Percentiles rank a stretch among this genome's conserved stretches.
These are phyloP conservation scores for Fibroporia radiculosa DNA, from an alignment of 768 basidiomycete species.

Conservation along the genomic window DNA sequence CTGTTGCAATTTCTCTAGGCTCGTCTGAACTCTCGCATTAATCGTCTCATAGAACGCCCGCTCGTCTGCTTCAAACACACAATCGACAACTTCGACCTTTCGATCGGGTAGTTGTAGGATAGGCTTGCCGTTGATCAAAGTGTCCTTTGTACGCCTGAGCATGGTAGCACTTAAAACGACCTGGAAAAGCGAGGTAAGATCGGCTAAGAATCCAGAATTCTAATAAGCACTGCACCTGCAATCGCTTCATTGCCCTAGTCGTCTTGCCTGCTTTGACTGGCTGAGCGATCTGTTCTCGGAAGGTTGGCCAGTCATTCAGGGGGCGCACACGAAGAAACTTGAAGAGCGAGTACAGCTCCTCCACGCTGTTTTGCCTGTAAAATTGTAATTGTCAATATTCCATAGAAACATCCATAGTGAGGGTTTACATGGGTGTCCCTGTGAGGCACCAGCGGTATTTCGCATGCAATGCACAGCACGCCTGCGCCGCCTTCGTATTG, in stretches of 20 bases:
- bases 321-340: slow-evolving; percentile 84
- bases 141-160: slow-evolving; percentile 80
- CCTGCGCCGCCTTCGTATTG: slow-evolving; percentile 30
- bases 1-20: slow-evolving; percentile 59
- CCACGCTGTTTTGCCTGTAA: slow-evolving; percentile 77
- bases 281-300: slow-evolving; percentile 70
- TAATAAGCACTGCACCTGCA: slow-evolving; percentile 46
- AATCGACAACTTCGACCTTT: slow-evolving; percentile 61
- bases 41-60: slow-evolving; percentile 67
- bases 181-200: slow-evolving; percentile 24
- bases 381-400: not conserved
- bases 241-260: slow-evolving; percentile 68
- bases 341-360: slow-evolving; percentile 84
- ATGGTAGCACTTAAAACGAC: slow-evolving; percentile 80
- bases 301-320: slow-evolving; percentile 69
- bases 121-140: slow-evolving; percentile 67
- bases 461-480: slow-evolving; percentile 32
- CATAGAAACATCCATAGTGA: not conserved
- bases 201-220: not conserved
- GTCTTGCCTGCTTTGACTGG: slow-evolving; percentile 69
- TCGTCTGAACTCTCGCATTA: slow-evolving; percentile 25
- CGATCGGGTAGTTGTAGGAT: slow-evolving; percentile 77
- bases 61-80: slow-evolving; percentile 73
- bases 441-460: slow-evolving; percentile 49
- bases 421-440: slow-evolving; percentile 31